Conservation (phyloP, 2,329 filamentous ascomycete genomes). For the Claviceps arundinis region DNA sequence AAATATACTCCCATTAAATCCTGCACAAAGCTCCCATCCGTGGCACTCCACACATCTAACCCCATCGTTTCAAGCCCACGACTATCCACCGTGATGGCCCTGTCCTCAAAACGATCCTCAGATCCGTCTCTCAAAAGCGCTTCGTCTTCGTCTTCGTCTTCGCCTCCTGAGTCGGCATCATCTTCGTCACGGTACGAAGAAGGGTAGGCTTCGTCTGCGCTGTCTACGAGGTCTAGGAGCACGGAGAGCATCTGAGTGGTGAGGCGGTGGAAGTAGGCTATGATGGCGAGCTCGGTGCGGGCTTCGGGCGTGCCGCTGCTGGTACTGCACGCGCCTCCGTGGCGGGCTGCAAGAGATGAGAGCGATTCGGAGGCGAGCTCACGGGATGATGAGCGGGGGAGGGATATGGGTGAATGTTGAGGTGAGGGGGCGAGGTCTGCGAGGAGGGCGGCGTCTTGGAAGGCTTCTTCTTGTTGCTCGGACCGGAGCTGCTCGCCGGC, state of each 20-base stretch:
- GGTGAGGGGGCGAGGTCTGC: conserved; percentile 32
- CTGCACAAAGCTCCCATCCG: conserved; percentile 55
- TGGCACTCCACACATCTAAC: conserved; percentile 62
- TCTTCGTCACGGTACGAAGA: conserved; percentile 22
- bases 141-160: conserved; percentile 13
- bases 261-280: conserved; percentile 70
- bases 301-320: conserved; percentile 14
- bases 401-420: conserved; percentile 16
- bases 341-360: conserved; percentile 27
- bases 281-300: conserved; percentile 53
- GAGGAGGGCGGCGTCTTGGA: conserved; percentile 41
- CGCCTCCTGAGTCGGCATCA: conserved; percentile 15
- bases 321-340: conserved; percentile 11
- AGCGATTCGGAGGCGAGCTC: conserved; percentile 30
- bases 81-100: conserved; percentile 42
- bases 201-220: conserved; percentile 28
- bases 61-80: conserved; percentile 60
- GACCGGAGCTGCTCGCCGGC: conserved; percentile 58
- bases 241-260: conserved; percentile 52
- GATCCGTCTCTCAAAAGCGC: conserved; percentile 11
- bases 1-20: conserved; percentile 55
- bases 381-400: conserved; percentile 17
- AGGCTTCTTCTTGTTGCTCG: conserved; percentile 45
- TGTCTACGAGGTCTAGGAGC: conserved; percentile 46
- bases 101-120: conserved; percentile 24